Evolutionary conservation across 2,329 filamentous ascomycete species (phyloP), one percentile per base, ranked within the genome.

Genomic region (Cladosporium sp.): DNA sequence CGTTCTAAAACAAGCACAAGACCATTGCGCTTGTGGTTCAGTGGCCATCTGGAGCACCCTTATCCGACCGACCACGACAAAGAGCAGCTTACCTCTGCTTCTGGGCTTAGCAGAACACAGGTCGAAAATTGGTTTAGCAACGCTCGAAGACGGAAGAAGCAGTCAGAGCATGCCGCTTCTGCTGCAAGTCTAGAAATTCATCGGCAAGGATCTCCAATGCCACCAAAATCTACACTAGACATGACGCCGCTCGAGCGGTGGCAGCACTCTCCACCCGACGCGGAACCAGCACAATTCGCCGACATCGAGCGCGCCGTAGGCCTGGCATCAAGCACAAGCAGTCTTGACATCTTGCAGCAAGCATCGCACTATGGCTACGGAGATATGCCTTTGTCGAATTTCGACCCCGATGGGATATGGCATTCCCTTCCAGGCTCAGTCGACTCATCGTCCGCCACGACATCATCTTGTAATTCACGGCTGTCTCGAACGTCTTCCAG

Each of bases 121-220:
- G 28, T 61, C n/a, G 38, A 47, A n/a, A 61, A 61, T 28, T 61
- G 44, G 41, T 61, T 61, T 28, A 51, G 59, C 41, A 61, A 61
- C 18, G 59, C 38, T 28, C 38, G 59, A 18, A 61, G 59, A 32
- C 26, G 59, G 18, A 61, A 51, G 11, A 61, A 61, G 41, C 59
- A 61, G 2, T 61, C 59, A 30, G 59, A 61, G 41, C 41, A 32
- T 10, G 59, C 59, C 2, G 51, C 41, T 15, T 11, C 59, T 21
- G 28, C 15, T 10, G 59, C 41, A 2, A 34, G 18, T 30, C 11
- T 11, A 3, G 21, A 34, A 10, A 30, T 61, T 5, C 41, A 49
- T 12, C 38, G 59, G 3, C 41, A 47, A 51, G 59, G 59, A 5
- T 61, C 59, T 3, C 59, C 59, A 8, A 61, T 61, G 41, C 59